A percentile compares a stretch with the other conserved stretches of the same genome.
Conservation (phyloP, 495 filamentous ascomycete species). For the Cercophora scortea region DNA sequence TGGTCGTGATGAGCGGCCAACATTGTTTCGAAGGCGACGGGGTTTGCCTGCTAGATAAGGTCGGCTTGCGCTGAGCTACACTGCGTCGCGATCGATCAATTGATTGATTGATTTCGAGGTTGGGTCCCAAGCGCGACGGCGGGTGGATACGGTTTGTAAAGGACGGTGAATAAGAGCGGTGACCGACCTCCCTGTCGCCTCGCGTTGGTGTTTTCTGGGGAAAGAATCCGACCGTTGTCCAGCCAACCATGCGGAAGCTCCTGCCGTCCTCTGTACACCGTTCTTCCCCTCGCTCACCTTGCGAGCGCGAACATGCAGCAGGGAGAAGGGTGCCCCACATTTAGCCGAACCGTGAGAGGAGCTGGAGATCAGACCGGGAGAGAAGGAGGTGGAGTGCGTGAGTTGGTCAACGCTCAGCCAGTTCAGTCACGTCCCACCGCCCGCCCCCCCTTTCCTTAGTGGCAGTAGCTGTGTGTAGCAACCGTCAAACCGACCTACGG, state of each 20-base stretch:
- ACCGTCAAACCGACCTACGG: conserved; percentile 3
- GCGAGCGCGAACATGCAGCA: not conserved
- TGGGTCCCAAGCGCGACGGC: not conserved
- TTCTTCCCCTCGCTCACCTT: no score
- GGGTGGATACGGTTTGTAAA: not conserved
- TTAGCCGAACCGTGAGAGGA: not conserved
- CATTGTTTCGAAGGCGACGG: conserved; percentile 40
- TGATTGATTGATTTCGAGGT: not conserved
- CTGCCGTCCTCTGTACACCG: no score
- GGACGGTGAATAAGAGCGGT: not conserved
- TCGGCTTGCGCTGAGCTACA: not conserved
- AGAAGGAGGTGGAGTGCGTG: no score
- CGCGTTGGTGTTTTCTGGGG: not conserved
- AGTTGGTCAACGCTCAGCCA: no score
- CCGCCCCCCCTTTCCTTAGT: not conserved
- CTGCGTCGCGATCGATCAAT: conserved; percentile 4
- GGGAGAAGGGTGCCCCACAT: not conserved
- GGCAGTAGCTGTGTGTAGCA: conserved; percentile 1
- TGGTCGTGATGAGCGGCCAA: conserved; percentile 73
- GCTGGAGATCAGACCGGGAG: not conserved
- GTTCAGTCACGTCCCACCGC: no score
- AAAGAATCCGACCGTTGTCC: not conserved
- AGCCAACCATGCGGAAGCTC: not conserved
- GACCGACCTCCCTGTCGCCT: not conserved
- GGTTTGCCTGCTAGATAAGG: not conserved